Conservation (phyloP, 2,329 filamentous ascomycete species). For the Talaromyces marneffei region DNA sequence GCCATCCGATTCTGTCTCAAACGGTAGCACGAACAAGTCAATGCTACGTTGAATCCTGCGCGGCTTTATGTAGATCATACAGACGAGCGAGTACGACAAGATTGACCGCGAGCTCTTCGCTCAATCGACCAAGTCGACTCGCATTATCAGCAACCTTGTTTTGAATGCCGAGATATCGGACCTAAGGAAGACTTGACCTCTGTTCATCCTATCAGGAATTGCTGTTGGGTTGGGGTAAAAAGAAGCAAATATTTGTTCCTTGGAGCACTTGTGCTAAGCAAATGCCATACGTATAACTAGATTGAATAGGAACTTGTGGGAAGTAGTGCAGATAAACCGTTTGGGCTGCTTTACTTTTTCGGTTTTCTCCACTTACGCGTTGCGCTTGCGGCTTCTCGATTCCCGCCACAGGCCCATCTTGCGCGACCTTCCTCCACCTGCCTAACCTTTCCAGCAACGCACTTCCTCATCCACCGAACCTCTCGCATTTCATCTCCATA, state of each 20-base stretch:
- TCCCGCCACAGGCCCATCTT: constrained; percentile 22
- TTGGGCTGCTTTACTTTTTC: neutral
- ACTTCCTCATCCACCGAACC: neutral
- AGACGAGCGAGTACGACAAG: neutral
- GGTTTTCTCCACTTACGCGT: constrained; percentile 17
- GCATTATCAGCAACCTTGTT: too few species aligned
- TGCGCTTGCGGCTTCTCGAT: constrained; percentile 17
- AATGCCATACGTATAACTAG: too few species aligned
- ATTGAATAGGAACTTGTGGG: too few species aligned
- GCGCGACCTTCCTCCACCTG: neutral
- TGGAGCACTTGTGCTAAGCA: neutral
- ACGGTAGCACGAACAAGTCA: neutral
- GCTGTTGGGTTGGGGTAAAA: neutral
- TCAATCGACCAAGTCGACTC: neutral
- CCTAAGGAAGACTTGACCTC: neutral
- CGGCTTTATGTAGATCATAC: neutral
- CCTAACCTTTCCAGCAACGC: neutral
- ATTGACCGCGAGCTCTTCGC: neutral
- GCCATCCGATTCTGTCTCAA: neutral
- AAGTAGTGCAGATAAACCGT: neutral
- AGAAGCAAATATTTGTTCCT: neutral
- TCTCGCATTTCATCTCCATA: neutral
- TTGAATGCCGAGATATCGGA: neutral
- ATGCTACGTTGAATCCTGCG: neutral
- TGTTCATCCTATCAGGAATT: neutral